Evolutionary conservation across 1,284 basidiomycete species (phyloP), one percentile per base, ranked within the genome.

Genomic region (Trichosporon sp.): DNA sequence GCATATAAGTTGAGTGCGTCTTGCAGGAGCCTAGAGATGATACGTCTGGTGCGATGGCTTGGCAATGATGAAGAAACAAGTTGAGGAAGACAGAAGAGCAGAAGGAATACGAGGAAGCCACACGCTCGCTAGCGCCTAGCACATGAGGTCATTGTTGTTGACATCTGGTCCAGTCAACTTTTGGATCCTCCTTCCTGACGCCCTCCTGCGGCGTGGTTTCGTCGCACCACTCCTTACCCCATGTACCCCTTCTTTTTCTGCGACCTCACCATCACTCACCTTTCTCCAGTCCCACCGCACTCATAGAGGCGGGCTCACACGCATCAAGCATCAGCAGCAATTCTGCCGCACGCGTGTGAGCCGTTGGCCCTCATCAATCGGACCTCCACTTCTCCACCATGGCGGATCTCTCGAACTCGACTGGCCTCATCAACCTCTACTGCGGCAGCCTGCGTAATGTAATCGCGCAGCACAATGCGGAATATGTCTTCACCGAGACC

Each of bases 371-470:
- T 21, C 61, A 37, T 11, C 35, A 19, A 48, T 8, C 35, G 8
- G 32, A 65, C 70, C 4, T 56, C 70, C 11, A 16, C 32, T 0
- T 0, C 59, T 70, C 46, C 51, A 40, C 43, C 19, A n/a, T 63
- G 59, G 59, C 59, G 10, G 37, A 37, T 32, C 59, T 35, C 43
- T 26, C 35, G 1, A 70, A 66, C 31, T 67, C 72, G 7, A 67
- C 69, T 2, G 37, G 68, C 14, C 37, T 67, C n/a, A 64, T 74
- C 16, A 61, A 69, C 6, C 51, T 56, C 31, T 74, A 74, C 66
- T 48, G 66, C 14, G 73, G 73, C 46, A 68, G 67, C 19, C 70
- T 74, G 10, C 70, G 73, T 19, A 74, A 74, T 51, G 61, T 68
- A 26, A 64, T 71, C 40, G 31, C 70, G 1, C 21, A 43, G 8